A percentile compares a stretch with the other conserved stretches of the same genome.
Evolutionary conservation across 306 rosid genomes (phyloP).

Genomic region (Malus asiatica): DNA sequence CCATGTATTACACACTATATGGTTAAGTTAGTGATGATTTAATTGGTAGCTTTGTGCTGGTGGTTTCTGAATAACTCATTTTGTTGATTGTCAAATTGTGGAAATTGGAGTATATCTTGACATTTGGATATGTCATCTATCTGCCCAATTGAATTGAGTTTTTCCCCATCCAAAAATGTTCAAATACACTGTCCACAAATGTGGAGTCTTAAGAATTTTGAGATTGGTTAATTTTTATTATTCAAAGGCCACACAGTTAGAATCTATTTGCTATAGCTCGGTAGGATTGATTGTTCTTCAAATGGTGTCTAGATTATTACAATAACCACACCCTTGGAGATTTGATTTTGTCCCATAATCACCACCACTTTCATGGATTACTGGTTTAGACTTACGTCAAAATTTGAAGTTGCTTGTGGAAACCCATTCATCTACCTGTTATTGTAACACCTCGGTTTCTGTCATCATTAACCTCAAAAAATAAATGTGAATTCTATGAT

Average conservation of each 20-base stretch:
- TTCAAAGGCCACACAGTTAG: not conserved
- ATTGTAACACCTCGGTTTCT: not conserved
- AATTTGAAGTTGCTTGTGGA: not conserved
- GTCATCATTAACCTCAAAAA: not conserved
- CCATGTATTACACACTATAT: too few species aligned
- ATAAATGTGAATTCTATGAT: not conserved
- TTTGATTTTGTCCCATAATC: not conserved
- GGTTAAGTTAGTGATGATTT: too few species aligned
- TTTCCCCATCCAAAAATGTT: not conserved
- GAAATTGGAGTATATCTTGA: too few species aligned
- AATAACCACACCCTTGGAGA: not conserved
- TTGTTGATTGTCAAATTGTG: too few species aligned
- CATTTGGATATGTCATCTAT: too few species aligned
- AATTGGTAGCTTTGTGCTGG: too few species aligned
- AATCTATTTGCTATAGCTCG: not conserved
- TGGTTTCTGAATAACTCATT: too few species aligned
- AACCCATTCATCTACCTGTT: not conserved
- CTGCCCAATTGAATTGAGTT: not conserved
- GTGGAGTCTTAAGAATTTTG: not conserved
- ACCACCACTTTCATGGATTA: not conserved
- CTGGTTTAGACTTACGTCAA: not conserved
- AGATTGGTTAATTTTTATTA: not conserved
- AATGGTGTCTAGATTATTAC: not conserved
- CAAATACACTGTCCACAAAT: not conserved
- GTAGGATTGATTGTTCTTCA: not conserved